phyloP scores from a whole-genome alignment of 2,329 filamentous ascomycete species.

The Penicillium sp. region DNA sequence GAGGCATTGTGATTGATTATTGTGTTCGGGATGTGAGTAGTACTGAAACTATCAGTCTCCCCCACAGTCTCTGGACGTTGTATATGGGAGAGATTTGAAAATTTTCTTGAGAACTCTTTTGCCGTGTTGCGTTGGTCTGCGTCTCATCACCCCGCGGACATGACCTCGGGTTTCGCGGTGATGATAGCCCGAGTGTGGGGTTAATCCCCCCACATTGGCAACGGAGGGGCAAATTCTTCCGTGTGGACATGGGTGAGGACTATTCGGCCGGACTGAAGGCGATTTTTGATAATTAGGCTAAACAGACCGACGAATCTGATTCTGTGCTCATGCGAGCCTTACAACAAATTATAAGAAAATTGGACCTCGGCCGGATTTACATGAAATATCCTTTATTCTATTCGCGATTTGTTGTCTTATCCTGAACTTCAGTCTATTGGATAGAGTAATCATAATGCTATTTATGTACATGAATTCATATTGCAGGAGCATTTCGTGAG shows the following conservation, averaged over 20 bases:
- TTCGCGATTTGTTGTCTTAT: background rate
- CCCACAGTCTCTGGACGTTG: background rate
- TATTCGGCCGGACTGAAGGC: background rate
- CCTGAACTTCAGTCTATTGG: conserved; percentile 12
- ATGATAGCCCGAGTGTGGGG: conserved; percentile 32
- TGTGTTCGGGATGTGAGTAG: background rate
- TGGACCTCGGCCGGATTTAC: background rate
- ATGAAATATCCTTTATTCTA: background rate
- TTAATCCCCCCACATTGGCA: conserved; percentile 16
- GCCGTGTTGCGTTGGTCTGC: background rate
- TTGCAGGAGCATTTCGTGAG: background rate
- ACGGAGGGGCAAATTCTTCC: background rate
- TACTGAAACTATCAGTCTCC: background rate
- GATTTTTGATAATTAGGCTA: background rate
- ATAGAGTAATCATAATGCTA: conserved; percentile 9
- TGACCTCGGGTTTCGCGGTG: conserved; percentile 31
- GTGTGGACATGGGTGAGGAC: background rate
- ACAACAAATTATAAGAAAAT: background rate
- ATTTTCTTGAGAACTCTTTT: background rate
- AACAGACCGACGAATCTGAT: background rate
- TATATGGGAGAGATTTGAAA: background rate
- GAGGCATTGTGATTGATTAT: conserved; percentile 24
- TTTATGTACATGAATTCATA: conserved; percentile 22
- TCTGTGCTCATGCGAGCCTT: background rate
- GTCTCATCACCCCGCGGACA: conserved; percentile 15